Percentiles rank a stretch among this genome's conserved stretches.
These are phyloP conservation scores for Hansfordia pulvinata DNA, from an alignment of 2,329 filamentous ascomycete species.

Conservation along the genomic window DNA sequence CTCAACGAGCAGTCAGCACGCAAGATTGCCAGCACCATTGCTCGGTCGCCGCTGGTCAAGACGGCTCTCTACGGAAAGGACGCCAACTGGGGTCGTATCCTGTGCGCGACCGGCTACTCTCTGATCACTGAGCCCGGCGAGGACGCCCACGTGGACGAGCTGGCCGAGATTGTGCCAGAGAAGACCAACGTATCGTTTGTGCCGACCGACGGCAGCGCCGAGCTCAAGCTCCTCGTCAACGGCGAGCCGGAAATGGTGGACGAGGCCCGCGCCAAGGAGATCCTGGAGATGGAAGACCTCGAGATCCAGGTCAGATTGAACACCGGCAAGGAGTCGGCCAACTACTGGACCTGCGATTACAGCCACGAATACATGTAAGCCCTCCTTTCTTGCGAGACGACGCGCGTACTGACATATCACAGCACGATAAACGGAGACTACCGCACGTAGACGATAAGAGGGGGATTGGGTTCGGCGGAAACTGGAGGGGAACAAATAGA, in stretches of 20 bases:
- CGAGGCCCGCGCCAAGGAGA: conserved; percentile 63
- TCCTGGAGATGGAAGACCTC: conserved; percentile 63
- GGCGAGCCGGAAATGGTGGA: conserved; percentile 72
- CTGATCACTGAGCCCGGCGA: conserved; percentile 45
- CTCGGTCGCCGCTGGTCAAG: conserved; percentile 86
- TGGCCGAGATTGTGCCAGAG: conserved; percentile 48
- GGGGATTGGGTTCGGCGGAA: no score
- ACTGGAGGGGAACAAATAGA: no score
- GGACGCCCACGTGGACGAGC: conserved; percentile 42
- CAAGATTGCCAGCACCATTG: conserved; percentile 75
- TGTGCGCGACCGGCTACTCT: conserved; percentile 84
- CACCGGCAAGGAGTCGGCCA: conserved; percentile 52
- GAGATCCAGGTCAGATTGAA: conserved; percentile 66
- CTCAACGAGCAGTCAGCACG: conserved; percentile 57
- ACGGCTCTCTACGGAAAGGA: conserved; percentile 94
- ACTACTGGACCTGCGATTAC: conserved; percentile 79
- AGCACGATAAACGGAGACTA: conserved; percentile 55
- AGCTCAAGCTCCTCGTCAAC: conserved; percentile 63
- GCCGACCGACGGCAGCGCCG: conserved; percentile 60
- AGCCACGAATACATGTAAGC: conserved; percentile 60
- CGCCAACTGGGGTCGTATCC: conserved; percentile 95
- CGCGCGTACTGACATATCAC: conserved; percentile 7
- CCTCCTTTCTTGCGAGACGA: neutral
- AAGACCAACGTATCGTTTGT: conserved; percentile 69
- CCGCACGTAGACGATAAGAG: no score